Percentiles rank a stretch among this genome's conserved stretches.
These are phyloP conservation scores for Cutaneotrichosporon sp. DNA, from an alignment of 1,284 basidiomycete genomes.

Conservation along the genomic window DNA sequence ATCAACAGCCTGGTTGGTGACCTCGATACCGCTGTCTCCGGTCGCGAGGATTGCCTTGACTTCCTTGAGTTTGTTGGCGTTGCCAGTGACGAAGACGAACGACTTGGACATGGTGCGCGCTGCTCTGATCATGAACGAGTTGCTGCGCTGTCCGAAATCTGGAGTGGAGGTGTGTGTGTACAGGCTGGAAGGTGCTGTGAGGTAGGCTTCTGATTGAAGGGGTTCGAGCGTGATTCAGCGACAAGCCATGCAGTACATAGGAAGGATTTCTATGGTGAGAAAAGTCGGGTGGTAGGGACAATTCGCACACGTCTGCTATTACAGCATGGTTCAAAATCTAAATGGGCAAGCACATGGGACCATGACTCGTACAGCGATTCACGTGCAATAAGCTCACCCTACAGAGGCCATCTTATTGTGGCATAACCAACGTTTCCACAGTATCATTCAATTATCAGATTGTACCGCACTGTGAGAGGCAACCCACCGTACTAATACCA, in stretches of 20 bases:
- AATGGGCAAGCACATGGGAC: too few relatives aligned
- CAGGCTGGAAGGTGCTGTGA: neutral
- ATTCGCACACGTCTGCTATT: too few relatives aligned
- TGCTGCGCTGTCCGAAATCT: neutral
- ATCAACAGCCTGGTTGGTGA: conserved; percentile 44
- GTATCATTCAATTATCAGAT: too few relatives aligned
- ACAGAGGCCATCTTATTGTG: too few relatives aligned
- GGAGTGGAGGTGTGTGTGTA: neutral
- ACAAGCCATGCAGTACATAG: too few relatives aligned
- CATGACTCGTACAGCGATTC: too few relatives aligned
- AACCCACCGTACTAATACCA: neutral
- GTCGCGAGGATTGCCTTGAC: conserved; percentile 60
- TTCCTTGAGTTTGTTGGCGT: conserved; percentile 89
- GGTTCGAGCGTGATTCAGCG: neutral
- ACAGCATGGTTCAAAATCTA: too few relatives aligned
- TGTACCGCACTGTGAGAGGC: too few relatives aligned
- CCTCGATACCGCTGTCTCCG: conserved; percentile 41
- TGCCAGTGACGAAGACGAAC: conserved; percentile 87
- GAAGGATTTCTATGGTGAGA: too few relatives aligned
- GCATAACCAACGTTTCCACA: too few relatives aligned
- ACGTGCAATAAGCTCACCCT: too few relatives aligned
- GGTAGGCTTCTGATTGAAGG: neutral
- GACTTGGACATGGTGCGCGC: neutral
- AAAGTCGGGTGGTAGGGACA: too few relatives aligned
- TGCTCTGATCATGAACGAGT: neutral